Evolutionary conservation across 1,284 basidiomycete genomes (phyloP).

Genomic region (Cutaneotrichosporon sp.): DNA sequence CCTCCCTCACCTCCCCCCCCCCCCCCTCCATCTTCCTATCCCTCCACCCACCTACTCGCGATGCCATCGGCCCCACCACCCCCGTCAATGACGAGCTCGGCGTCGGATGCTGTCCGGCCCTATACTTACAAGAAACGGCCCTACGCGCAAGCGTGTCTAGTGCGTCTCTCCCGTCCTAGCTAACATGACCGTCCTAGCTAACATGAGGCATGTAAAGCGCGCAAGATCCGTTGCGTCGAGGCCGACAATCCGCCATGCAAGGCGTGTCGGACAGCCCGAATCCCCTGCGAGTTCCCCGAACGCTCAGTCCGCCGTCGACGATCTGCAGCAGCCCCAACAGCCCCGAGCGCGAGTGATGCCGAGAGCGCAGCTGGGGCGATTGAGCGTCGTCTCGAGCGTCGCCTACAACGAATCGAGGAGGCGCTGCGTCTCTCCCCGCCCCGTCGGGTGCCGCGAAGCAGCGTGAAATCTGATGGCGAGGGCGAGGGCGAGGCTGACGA

Average conservation of each 20-base stretch:
- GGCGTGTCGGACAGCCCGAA: constrained; percentile 24
- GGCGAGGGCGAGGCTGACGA: not conserved
- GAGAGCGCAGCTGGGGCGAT: constrained; percentile 1
- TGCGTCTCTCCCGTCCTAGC: constrained; percentile 11
- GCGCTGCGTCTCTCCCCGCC: constrained; percentile 22
- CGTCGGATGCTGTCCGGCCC: constrained; percentile 3
- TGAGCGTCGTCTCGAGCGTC: constrained; percentile 18
- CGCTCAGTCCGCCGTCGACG: constrained; percentile 18
- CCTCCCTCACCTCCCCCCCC: too few species aligned
- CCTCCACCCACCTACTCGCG: not conserved
- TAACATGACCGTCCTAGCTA: constrained; percentile 8
- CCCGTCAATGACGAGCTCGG: not conserved
- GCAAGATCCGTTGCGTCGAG: constrained; percentile 32
- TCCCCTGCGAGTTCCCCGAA: constrained; percentile 29
- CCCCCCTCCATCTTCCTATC: too few species aligned
- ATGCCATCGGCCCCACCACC: not conserved
- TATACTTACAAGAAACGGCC: constrained; percentile 29
- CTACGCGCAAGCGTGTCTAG: constrained; percentile 30
- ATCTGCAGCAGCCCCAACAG: not conserved
- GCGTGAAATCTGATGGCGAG: constrained; percentile 2
- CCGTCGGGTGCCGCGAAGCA: not conserved
- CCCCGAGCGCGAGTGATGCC: constrained; percentile 1
- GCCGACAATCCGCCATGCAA: constrained; percentile 29
- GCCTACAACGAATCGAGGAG: constrained; percentile 26
- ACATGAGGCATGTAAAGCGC: constrained; percentile 28